Evolutionary conservation across 305 asterid genomes (phyloP).

Genomic region (Andrographis paniculata): DNA sequence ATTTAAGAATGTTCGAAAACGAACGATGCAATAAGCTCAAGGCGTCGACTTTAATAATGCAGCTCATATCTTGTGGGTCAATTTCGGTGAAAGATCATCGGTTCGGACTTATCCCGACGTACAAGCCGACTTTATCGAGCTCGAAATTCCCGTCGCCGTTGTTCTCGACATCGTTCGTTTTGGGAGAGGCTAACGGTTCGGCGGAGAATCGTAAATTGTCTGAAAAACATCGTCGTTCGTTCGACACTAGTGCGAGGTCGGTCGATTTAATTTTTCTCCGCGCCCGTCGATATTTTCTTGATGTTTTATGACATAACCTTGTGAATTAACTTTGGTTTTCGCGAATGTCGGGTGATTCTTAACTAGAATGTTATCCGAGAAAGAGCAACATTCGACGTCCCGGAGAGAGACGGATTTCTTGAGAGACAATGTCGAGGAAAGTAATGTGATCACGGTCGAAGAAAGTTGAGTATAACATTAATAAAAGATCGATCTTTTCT

Average conservation of each 20-base stretch:
- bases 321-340: too few species aligned
- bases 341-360: too few species aligned
- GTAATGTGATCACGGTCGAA: slow-evolving; percentile 62
- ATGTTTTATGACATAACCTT: too few species aligned
- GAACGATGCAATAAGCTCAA: slow-evolving; percentile 44
- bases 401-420: slow-evolving; percentile 32
- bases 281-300: neutral
- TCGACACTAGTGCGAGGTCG: slow-evolving; percentile 60
- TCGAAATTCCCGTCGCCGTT: slow-evolving; percentile 46
- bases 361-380: slow-evolving; percentile 74
- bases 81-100: slow-evolving; percentile 53
- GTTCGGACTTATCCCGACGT: slow-evolving; percentile 48
- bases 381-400: slow-evolving; percentile 48
- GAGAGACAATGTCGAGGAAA: slow-evolving; percentile 36
- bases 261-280: neutral
- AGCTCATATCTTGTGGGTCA: slow-evolving; percentile 63
- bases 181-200: slow-evolving; percentile 49
- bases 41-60: slow-evolving; percentile 54
- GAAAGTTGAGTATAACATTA: slow-evolving; percentile 62
- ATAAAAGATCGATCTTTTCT: too few species aligned
- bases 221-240: slow-evolving; percentile 21
- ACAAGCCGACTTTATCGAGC: slow-evolving; percentile 44
- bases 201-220: slow-evolving; percentile 34
- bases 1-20: slow-evolving; percentile 45
- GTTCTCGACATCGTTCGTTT: slow-evolving; percentile 41